A percentile compares a stretch with the other conserved stretches of the same genome.
Evolutionary conservation across 768 basidiomycete genomes (phyloP).

Genomic region (Tricholoma matsutake): DNA sequence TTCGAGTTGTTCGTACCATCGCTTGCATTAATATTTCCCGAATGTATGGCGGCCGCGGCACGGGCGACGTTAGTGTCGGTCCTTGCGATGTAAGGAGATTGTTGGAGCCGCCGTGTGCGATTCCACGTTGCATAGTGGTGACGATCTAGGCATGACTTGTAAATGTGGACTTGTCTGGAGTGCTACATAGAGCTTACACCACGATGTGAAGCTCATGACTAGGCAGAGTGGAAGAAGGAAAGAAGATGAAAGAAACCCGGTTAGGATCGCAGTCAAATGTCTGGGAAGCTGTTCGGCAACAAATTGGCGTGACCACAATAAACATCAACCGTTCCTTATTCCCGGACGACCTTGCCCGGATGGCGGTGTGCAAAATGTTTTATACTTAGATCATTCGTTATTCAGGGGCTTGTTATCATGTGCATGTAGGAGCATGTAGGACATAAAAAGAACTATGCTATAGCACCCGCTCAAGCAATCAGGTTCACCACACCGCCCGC

Average conservation of each 20-base stretch:
- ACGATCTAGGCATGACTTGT: conserved; percentile 29
- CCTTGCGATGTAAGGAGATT: conserved; percentile 50
- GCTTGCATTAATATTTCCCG: conserved; percentile 17
- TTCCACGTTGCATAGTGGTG: conserved; percentile 57
- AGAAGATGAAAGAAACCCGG: background rate
- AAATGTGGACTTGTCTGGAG: background rate
- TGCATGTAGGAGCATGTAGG: conserved; percentile 21
- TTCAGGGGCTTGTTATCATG: conserved; percentile 11
- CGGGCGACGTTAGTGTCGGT: conserved; percentile 47
- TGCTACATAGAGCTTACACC: conserved; percentile 30
- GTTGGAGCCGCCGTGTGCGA: conserved; percentile 49
- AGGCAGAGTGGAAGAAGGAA: conserved; percentile 4
- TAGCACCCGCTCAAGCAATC: conserved; percentile 62
- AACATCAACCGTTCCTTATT: background rate
- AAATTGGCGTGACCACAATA: conserved; percentile 10
- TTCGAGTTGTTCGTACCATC: conserved; percentile 22
- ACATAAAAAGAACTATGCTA: conserved; percentile 23
- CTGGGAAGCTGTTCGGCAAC: background rate
- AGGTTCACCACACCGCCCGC: conserved; percentile 93
- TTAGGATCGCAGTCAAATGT: conserved; percentile 8
- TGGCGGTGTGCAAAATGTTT: background rate
- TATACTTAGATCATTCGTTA: background rate
- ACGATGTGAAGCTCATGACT: conserved; percentile 26
- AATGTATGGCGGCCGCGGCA: conserved; percentile 47
- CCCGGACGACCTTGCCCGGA: background rate